Evolutionary conservation across 139 green algal genomes (phyloP).

Genomic region (Coelastrella sp.): DNA sequence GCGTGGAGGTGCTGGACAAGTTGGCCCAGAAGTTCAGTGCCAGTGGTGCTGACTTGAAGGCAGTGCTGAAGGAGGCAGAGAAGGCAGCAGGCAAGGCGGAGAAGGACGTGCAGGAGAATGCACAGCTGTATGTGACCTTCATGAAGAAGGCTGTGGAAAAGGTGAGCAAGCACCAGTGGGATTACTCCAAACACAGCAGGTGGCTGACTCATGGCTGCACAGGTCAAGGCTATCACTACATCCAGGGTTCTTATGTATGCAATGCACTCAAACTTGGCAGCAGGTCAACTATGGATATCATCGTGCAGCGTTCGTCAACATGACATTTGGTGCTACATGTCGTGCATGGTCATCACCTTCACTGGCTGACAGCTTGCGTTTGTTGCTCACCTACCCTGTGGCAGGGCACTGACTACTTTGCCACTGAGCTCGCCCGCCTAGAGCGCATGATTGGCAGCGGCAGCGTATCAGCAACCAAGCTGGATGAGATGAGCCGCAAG

Average conservation of each 20-base stretch:
- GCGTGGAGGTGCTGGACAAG: constrained; percentile 70
- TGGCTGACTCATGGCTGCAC: too few relatives aligned
- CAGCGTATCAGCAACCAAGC: constrained; percentile 64
- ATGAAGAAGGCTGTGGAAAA: constrained; percentile 81
- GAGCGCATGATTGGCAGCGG: constrained; percentile 75
- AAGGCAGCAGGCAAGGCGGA: constrained; percentile 38
- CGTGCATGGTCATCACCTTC: neutral
- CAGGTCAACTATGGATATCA: neutral
- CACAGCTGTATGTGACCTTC: constrained; percentile 77
- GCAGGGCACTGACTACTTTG: constrained; percentile 76
- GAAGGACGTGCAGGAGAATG: constrained; percentile 67
- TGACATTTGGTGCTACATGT: neutral
- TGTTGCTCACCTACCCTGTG: neutral
- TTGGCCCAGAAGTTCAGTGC: constrained; percentile 57
- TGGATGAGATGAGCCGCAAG: constrained; percentile 63
- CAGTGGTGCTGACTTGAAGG: constrained; percentile 12
- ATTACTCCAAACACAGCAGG: neutral
- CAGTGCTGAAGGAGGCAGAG: constrained; percentile 40
- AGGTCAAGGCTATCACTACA: too few relatives aligned
- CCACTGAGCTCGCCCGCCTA: constrained; percentile 76
- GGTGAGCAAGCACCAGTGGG: constrained; percentile 48
- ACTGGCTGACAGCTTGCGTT: neutral
- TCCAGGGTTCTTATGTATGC: too few relatives aligned
- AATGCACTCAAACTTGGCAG: too few relatives aligned
- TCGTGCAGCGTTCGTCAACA: neutral